Conservation (phyloP, 495 filamentous ascomycete species). For the Aspergillus wentii region DNA sequence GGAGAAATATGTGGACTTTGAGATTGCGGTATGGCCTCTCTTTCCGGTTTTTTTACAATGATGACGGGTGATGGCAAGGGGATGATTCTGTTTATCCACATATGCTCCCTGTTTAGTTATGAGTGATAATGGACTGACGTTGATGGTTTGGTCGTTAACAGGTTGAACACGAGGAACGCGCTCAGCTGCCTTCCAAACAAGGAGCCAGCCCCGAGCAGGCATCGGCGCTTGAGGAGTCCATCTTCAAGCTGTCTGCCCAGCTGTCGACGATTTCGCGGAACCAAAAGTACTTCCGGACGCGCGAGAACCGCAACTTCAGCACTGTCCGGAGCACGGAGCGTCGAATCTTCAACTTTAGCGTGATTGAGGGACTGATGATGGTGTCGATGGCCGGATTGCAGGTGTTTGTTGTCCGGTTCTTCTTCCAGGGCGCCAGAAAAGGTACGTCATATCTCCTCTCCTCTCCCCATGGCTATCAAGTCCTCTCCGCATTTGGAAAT, state of each 20-base stretch:
- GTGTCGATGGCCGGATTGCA: constrained; percentile 94
- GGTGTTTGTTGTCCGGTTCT: constrained; percentile 97
- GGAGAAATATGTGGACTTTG: constrained; percentile 98
- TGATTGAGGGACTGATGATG: constrained; percentile 89
- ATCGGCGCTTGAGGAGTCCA: constrained; percentile 84
- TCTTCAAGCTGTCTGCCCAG: constrained; percentile 90
- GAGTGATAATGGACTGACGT: not conserved
- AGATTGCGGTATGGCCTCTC: constrained; percentile 73
- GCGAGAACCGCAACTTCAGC: constrained; percentile 98
- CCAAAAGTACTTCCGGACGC: constrained; percentile 98
- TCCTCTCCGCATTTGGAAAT: too few species aligned
- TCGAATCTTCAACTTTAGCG: constrained; percentile 94
- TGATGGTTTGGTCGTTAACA: constrained; percentile 28
- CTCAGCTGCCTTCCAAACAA: constrained; percentile 82
- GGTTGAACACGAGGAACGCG: constrained; percentile 90
- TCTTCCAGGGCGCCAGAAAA: constrained; percentile 89
- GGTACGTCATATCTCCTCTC: constrained; percentile 37
- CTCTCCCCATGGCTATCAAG: too few species aligned
- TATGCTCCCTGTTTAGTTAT: not conserved
- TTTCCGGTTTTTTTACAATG: not conserved
- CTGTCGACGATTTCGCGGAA: constrained; percentile 95
- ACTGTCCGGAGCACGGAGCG: constrained; percentile 94
- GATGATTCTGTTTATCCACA: not conserved
- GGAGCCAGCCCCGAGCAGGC: constrained; percentile 91
- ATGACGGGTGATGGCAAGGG: not conserved